These are phyloP conservation scores for Amphicarpaea edgeworthii DNA, from an alignment of 306 rosid species.

Conservation along the genomic window DNA sequence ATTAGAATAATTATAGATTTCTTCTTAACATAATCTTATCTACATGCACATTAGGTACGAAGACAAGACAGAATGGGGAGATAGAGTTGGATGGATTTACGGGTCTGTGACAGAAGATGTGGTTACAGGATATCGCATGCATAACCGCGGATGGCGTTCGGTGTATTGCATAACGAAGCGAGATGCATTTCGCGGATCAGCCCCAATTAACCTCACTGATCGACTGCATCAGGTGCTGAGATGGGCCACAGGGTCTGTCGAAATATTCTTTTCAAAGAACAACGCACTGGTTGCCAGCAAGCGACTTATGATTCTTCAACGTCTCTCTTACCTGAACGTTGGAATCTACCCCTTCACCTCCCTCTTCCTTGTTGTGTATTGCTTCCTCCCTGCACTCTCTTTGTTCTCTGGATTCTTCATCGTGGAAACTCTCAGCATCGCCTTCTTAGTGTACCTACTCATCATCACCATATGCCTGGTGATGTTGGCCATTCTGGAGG, in stretches of 20 bases:
- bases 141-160: neutral
- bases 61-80: conserved; percentile 4
- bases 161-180: neutral
- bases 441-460: neutral
- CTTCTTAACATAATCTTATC: too few relatives aligned
- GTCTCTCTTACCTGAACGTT: neutral
- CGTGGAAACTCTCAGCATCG: neutral
- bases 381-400: conserved; percentile 4
- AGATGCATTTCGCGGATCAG: neutral
- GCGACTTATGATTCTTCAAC: neutral
- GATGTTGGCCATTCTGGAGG: neutral
- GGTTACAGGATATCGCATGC: conserved; percentile 1
- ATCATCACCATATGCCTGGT: neutral
- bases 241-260: neutral
- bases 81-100: neutral
- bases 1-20: too few relatives aligned
- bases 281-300: neutral
- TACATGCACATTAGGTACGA: neutral
- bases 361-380: neutral
- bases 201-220: neutral
- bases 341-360: conserved; percentile 4
- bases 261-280: neutral
- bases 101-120: conserved; percentile 10
- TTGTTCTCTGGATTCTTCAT: neutral
- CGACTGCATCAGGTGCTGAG: neutral